Conservation (phyloP, 495 filamentous ascomycete species). For the Aspergillus carlsbadensis region DNA sequence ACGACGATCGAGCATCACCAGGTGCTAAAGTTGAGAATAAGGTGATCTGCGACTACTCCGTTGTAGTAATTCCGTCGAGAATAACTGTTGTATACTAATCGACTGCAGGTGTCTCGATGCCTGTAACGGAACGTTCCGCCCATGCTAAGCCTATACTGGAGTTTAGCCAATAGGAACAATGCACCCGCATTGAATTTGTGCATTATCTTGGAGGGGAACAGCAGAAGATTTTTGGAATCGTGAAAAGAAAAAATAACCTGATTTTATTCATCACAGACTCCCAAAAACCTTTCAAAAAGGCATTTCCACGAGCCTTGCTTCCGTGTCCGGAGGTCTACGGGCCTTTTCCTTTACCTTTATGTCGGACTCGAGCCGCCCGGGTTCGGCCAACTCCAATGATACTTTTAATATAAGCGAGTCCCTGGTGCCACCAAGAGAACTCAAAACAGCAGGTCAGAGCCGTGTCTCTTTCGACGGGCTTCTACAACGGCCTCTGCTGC, state of each 20-base stretch:
- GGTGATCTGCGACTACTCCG: too few relatives aligned
- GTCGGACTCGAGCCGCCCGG: conserved; percentile 1
- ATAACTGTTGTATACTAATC: too few relatives aligned
- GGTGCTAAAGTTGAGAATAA: too few relatives aligned
- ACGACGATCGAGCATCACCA: too few relatives aligned
- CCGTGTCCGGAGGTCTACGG: background rate
- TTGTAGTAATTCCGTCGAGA: too few relatives aligned
- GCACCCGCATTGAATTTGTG: too few relatives aligned
- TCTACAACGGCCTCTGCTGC: conserved; percentile 62
- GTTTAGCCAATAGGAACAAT: too few relatives aligned
- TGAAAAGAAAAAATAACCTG: background rate
- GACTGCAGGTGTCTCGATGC: too few relatives aligned
- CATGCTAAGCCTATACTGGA: too few relatives aligned
- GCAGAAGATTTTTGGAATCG: background rate
- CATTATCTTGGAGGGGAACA: too few relatives aligned
- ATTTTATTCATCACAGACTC: background rate
- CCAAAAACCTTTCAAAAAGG: background rate
- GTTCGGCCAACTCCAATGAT: conserved; percentile 19
- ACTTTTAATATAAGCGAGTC: conserved; percentile 57
- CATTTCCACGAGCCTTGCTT: background rate
- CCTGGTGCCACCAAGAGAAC: conserved; percentile 62
- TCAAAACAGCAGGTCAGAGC: conserved; percentile 63
- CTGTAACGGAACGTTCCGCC: too few relatives aligned
- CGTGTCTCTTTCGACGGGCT: conserved; percentile 72
- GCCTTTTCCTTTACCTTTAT: background rate